A percentile compares a stretch with the other conserved stretches of the same genome.
Evolutionary conservation across 2,329 filamentous ascomycete genomes (phyloP).

Genomic region (Ramularia collo-cygni): DNA sequence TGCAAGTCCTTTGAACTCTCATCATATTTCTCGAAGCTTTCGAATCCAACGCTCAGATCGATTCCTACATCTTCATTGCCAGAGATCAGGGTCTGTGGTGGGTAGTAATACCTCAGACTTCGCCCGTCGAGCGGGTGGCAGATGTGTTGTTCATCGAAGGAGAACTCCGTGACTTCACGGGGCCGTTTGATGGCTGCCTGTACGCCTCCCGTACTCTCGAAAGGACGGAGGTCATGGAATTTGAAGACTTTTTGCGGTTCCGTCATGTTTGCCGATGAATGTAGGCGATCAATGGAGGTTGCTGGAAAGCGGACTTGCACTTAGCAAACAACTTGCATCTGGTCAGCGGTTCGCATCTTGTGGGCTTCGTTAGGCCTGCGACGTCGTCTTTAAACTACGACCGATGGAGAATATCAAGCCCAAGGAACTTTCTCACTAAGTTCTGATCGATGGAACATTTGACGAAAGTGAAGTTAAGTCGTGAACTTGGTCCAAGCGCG

Average conservation of each 20-base stretch:
- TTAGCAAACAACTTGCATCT: too few species aligned
- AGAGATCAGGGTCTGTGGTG: conserved; percentile 40
- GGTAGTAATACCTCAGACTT: conserved; percentile 54
- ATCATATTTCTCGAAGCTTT: conserved; percentile 67
- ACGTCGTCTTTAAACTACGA: too few species aligned
- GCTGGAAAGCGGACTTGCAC: too few species aligned
- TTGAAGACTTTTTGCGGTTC: conserved; percentile 44
- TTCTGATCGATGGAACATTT: too few species aligned
- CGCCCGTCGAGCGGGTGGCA: conserved; percentile 66
- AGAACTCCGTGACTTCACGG: conserved; percentile 86
- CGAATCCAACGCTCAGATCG: conserved; percentile 74
- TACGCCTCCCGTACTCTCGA: conserved; percentile 45
- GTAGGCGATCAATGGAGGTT: too few species aligned
- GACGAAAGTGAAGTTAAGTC: too few species aligned
- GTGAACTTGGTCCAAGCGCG: too few species aligned
- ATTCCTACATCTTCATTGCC: conserved; percentile 40
- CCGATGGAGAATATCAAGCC: too few species aligned
- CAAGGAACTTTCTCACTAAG: too few species aligned
- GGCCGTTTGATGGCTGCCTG: conserved; percentile 69
- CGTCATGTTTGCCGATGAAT: background rate
- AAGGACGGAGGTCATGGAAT: conserved; percentile 63
- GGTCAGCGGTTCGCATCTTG: too few species aligned
- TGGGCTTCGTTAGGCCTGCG: too few species aligned
- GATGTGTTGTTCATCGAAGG: conserved; percentile 76
- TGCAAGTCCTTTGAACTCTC: conserved; percentile 83